Conservation (phyloP, 345 rosid species). For the Cardamine resedifolia region DNA sequence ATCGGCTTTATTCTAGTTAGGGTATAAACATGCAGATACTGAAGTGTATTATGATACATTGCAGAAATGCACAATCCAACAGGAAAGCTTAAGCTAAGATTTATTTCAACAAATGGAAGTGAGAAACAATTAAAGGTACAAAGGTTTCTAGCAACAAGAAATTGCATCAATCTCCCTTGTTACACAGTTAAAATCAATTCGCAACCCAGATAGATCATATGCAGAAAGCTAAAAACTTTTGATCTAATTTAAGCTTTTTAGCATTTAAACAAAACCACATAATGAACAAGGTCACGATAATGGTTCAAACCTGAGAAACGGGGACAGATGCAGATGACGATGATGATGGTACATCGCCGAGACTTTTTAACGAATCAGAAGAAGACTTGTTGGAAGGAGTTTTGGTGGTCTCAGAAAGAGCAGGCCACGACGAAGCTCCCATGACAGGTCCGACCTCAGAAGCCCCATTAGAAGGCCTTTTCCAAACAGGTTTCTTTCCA, state of each 20-base stretch:
- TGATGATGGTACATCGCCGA: constrained; percentile 29
- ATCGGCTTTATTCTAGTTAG: not conserved
- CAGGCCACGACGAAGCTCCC: constrained; percentile 44
- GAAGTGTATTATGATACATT: not conserved
- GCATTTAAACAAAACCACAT: not conserved
- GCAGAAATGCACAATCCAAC: constrained; percentile 1
- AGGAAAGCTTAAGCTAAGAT: not conserved
- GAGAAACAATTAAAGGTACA: constrained; percentile 6
- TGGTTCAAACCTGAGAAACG: constrained; percentile 27
- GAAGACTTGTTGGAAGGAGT: constrained; percentile 41
- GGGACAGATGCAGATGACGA: constrained; percentile 10
- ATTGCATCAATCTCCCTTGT: not conserved
- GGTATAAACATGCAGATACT: constrained; percentile 8
- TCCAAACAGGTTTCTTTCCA: constrained; percentile 75
- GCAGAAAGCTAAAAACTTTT: not conserved
- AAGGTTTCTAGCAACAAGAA: not conserved
- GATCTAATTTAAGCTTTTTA: not conserved
- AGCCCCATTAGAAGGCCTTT: constrained; percentile 58
- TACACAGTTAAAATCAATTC: not conserved
- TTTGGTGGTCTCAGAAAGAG: constrained; percentile 54
- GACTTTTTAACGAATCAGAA: constrained; percentile 37
- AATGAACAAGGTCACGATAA: not conserved
- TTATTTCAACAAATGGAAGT: not conserved
- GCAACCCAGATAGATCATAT: not conserved
- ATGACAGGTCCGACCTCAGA: constrained; percentile 51